phyloP scores from a whole-genome alignment of 495 filamentous ascomycete species.

The Saxophila tyrrhenica region DNA sequence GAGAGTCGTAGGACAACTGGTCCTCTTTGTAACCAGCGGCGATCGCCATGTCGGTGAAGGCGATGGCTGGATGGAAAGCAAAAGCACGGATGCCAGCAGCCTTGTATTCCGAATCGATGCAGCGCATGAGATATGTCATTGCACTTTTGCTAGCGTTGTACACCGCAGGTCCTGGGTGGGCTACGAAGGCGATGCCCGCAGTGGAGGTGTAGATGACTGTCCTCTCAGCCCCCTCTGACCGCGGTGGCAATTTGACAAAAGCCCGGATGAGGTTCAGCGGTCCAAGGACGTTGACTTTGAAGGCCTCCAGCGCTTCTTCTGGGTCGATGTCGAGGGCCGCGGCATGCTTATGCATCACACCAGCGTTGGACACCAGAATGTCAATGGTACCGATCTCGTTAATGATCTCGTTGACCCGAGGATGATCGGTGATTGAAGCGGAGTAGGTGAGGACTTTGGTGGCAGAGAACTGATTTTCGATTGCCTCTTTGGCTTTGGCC shows the following conservation, averaged over 20 bases:
- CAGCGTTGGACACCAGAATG: conserved; percentile 3
- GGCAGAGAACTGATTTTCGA: not conserved
- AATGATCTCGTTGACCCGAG: not conserved
- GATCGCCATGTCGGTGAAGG: not conserved
- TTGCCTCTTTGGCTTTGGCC: not conserved
- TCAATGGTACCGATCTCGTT: conserved; percentile 4
- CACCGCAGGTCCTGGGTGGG: not conserved
- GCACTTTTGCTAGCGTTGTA: conserved; percentile 4
- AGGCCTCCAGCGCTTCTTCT: not conserved
- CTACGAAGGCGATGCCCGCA: not conserved
- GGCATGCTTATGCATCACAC: not conserved
- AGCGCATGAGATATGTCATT: conserved; percentile 1
- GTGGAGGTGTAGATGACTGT: conserved; percentile 1
- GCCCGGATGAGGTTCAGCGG: not conserved
- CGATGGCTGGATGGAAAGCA: not conserved
- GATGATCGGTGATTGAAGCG: not conserved
- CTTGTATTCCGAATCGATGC: not conserved
- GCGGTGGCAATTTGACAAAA: not conserved
- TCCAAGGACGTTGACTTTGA: conserved; percentile 1
- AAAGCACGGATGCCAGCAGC: not conserved
- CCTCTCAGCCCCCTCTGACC: not conserved
- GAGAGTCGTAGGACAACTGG: not conserved
- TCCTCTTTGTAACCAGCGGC: not conserved
- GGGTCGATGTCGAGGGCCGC: not conserved
- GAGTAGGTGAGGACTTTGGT: not conserved